Evolutionary conservation across 2,329 filamentous ascomycete genomes (phyloP).

Genomic region (Emericellopsis atlantica): DNA sequence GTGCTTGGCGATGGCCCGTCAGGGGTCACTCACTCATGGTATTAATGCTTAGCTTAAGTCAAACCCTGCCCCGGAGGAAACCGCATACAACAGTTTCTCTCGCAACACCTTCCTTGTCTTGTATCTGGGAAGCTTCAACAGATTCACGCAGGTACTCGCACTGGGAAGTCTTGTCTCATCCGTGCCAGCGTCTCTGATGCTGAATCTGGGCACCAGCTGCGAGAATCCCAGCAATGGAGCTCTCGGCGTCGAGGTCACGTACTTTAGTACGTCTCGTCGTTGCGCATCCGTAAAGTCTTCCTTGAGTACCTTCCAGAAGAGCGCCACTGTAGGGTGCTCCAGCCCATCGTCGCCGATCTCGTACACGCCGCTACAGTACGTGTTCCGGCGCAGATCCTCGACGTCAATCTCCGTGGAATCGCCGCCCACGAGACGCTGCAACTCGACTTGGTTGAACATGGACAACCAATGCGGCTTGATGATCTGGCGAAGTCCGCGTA

Average conservation of each 20-base stretch:
- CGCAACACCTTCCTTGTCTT: constrained; percentile 49
- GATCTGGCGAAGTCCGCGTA: constrained; percentile 74
- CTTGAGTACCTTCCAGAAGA: constrained; percentile 88
- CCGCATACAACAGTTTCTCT: constrained; percentile 78
- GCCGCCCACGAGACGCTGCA: constrained; percentile 86
- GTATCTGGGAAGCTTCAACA: constrained; percentile 86
- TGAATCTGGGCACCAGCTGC: constrained; percentile 75
- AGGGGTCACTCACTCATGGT: too few species aligned
- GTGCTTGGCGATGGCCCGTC: too few species aligned
- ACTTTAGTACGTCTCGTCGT: constrained; percentile 78
- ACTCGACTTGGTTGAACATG: constrained; percentile 96
- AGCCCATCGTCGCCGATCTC: constrained; percentile 74
- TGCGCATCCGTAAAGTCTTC: constrained; percentile 58
- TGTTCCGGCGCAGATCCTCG: constrained; percentile 72
- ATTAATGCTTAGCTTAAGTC: constrained; percentile 48
- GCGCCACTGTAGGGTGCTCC: constrained; percentile 73
- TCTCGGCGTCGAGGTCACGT: constrained; percentile 85
- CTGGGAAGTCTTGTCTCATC: constrained; percentile 67
- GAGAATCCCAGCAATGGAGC: constrained; percentile 83
- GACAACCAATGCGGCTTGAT: constrained; percentile 88
- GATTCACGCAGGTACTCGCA: constrained; percentile 90
- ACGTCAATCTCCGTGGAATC: constrained; percentile 79
- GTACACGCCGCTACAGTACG: constrained; percentile 79
- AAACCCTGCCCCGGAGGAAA: constrained; percentile 85
- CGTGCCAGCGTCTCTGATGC: constrained; percentile 62